Percentiles rank a stretch among this genome's conserved stretches.
These are phyloP conservation scores for Aspergillus ostianus DNA, from an alignment of 495 filamentous ascomycete species.

Conservation along the genomic window DNA sequence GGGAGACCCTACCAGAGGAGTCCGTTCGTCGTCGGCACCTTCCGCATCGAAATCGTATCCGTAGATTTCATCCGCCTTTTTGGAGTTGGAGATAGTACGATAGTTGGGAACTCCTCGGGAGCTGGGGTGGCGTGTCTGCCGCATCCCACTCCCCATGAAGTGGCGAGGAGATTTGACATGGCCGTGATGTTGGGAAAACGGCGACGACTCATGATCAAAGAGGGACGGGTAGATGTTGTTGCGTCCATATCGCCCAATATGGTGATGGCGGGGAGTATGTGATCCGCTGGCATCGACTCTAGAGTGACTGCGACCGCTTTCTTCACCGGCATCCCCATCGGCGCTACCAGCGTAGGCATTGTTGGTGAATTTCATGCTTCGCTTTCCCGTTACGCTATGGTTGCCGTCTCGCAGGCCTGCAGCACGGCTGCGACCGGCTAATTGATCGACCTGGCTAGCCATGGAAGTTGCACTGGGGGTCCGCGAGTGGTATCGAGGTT, in stretches of 20 bases:
- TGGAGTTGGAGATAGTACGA: constrained; percentile 43
- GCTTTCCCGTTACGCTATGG: constrained; percentile 74
- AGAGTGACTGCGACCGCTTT: constrained; percentile 59
- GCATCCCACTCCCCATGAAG: constrained; percentile 35
- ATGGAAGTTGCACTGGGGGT: constrained; percentile 95
- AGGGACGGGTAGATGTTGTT: constrained; percentile 67
- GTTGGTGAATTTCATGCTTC: constrained; percentile 98
- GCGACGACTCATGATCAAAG: constrained; percentile 70
- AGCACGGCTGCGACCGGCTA: constrained; percentile 59
- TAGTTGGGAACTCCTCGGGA: constrained; percentile 37
- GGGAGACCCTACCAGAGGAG: constrained; percentile 71
- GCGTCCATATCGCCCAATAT: constrained; percentile 71
- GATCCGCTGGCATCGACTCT: constrained; percentile 58
- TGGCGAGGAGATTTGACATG: constrained; percentile 63
- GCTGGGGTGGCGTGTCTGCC: constrained; percentile 35
- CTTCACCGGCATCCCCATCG: constrained; percentile 62
- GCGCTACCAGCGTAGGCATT: constrained; percentile 63
- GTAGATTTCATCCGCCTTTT: constrained; percentile 55
- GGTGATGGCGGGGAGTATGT: constrained; percentile 68
- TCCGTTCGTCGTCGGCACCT: constrained; percentile 87
- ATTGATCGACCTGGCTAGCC: constrained; percentile 72
- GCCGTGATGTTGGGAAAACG: constrained; percentile 51
- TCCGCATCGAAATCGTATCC: constrained; percentile 68
- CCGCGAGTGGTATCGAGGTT: constrained; percentile 82
- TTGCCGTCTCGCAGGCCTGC: constrained; percentile 58